These are phyloP conservation scores for Hymenoscyphus linearis DNA, from an alignment of 2,329 filamentous ascomycete species.

Conservation along the genomic window DNA sequence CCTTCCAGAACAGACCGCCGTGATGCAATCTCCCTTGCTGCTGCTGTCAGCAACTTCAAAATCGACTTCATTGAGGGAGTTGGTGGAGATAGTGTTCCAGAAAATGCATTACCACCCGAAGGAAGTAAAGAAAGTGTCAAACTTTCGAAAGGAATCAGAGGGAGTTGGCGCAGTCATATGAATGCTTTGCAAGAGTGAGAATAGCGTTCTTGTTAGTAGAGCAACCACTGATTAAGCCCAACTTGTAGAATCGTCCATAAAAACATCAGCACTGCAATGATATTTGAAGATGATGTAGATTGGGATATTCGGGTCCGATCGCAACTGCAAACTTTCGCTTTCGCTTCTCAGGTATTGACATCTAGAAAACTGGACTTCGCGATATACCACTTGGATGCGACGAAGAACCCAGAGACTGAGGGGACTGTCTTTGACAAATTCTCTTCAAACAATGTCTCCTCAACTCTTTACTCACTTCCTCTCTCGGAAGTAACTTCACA, in stretches of 20 bases:
- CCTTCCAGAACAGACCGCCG: constrained; percentile 19
- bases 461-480: constrained; percentile 8
- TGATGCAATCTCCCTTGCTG: constrained; percentile 17
- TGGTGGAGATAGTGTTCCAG: constrained; percentile 12
- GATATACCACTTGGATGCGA: not conserved
- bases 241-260: constrained; percentile 18
- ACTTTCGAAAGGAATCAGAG: constrained; percentile 14
- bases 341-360: constrained; percentile 12
- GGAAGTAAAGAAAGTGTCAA: constrained; percentile 14
- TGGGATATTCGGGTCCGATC: constrained; percentile 35
- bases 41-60: constrained; percentile 13
- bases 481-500: not conserved
- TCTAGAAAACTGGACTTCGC: constrained; percentile 4
- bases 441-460: constrained; percentile 12
- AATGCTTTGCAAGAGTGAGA: constrained; percentile 14
- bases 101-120: constrained; percentile 14
- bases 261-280: constrained; percentile 35
- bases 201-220: constrained; percentile 37
- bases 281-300: constrained; percentile 42
- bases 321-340: constrained; percentile 14
- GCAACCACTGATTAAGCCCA: constrained; percentile 36
- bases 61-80: constrained; percentile 20
- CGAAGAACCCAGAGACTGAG: constrained; percentile 21
- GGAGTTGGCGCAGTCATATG: constrained; percentile 21
- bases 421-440: constrained; percentile 15